Conservation (phyloP, 1,284 basidiomycete species). For the Sporisorium scitamineum region DNA sequence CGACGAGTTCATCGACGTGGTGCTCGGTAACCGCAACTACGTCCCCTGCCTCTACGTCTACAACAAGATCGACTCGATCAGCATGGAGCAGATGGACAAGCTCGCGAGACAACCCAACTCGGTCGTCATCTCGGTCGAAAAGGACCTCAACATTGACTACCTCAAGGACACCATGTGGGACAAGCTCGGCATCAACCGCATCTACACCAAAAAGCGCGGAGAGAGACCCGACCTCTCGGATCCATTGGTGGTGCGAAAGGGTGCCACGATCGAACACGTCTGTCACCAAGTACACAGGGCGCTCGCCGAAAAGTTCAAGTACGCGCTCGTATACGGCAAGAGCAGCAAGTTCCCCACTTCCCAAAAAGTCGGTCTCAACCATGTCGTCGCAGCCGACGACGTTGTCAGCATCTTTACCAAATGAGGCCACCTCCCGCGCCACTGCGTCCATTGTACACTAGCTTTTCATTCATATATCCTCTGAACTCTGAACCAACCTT, state of each 20-base stretch:
- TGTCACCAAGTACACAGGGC: conserved; percentile 80
- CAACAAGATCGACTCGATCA: conserved; percentile 74
- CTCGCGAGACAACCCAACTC: conserved; percentile 88
- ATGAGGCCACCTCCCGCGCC: conserved; percentile 1
- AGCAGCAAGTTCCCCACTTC: conserved; percentile 61
- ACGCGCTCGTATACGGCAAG: conserved; percentile 63
- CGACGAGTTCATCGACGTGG: conserved; percentile 96
- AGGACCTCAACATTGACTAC: conserved; percentile 90
- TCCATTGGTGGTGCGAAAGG: conserved; percentile 91
- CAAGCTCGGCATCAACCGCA: conserved; percentile 67
- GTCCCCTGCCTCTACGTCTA: conserved; percentile 92
- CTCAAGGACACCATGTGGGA: conserved; percentile 88
- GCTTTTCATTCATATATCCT: conserved; percentile 24
- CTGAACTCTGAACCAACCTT: not conserved
- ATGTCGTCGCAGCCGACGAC: conserved; percentile 92
- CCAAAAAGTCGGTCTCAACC: conserved; percentile 77
- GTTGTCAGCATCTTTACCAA: conserved; percentile 76
- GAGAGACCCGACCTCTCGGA: conserved; percentile 85
- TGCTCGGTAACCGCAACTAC: conserved; percentile 91
- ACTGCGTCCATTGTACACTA: conserved; percentile 35
- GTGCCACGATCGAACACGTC: conserved; percentile 88
- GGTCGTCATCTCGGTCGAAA: conserved; percentile 92
- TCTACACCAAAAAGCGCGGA: conserved; percentile 97
- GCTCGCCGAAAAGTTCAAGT: conserved; percentile 80
- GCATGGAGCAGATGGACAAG: conserved; percentile 79